phyloP scores from a whole-genome alignment of 805 yeast genomes.

The Starmerella floris region DNA sequence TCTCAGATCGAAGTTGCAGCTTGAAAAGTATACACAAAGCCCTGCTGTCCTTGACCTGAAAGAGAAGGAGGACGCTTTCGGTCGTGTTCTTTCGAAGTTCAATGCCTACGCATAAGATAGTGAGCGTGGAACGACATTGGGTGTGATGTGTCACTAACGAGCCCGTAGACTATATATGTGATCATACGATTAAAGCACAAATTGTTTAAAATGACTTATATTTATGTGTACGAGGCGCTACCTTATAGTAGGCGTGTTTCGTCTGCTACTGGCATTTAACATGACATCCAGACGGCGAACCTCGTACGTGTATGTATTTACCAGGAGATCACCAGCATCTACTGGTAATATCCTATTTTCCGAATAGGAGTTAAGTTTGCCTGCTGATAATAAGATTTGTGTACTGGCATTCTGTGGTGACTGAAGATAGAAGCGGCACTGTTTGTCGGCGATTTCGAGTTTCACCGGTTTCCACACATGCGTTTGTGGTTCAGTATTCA shows the following conservation, averaged over 20 bases:
- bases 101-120: neutral
- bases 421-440: neutral
- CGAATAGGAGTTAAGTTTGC: neutral
- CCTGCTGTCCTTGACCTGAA: conserved; percentile 40
- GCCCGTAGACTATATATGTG: neutral
- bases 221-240: no score
- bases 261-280: neutral
- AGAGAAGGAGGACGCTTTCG: conserved; percentile 53
- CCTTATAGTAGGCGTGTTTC: no score
- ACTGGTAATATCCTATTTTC: neutral
- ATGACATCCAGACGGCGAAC: neutral
- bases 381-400: neutral
- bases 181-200: neutral
- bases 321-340: neutral
- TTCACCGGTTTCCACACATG: neutral
- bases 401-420: neutral
- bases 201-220: neutral
- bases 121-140: no score
- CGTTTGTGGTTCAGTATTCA: neutral
- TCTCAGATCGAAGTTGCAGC: conserved; percentile 15
- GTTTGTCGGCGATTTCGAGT: neutral
- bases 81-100: conserved; percentile 38
- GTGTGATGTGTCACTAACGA: no score
- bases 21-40: conserved; percentile 42
- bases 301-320: neutral